These are phyloP conservation scores for Penicillium paradoxum DNA, from an alignment of 495 filamentous ascomycete species.

Conservation along the genomic window DNA sequence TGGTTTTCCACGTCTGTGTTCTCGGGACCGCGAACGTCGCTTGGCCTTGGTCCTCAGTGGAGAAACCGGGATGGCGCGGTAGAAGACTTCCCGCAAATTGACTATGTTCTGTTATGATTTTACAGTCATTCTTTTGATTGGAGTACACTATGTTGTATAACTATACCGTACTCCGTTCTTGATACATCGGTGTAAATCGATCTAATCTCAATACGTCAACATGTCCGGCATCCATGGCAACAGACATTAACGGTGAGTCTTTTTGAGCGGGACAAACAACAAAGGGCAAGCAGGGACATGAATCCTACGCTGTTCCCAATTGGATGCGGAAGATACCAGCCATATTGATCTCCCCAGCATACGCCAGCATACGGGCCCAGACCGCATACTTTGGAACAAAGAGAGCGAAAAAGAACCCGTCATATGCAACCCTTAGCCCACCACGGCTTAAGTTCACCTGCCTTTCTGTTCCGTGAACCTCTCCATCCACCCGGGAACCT, in stretches of 20 bases:
- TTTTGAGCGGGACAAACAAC: slow-evolving; percentile 1
- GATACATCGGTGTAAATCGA: not conserved
- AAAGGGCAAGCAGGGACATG: not conserved
- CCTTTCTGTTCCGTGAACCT: slow-evolving; percentile 19
- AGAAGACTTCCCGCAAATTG: not conserved
- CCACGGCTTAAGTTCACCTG: slow-evolving; percentile 16
- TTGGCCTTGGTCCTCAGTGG: slow-evolving; percentile 1
- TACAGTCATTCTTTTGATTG: not conserved
- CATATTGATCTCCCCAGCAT: not conserved
- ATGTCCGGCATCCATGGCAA: slow-evolving; percentile 2
- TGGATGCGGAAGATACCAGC: not conserved
- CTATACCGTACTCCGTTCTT: not conserved
- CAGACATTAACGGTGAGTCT: not conserved
- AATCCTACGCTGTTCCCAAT: not conserved
- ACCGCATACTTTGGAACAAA: slow-evolving; percentile 4
- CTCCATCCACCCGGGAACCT: slow-evolving; percentile 22
- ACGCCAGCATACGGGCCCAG: not conserved
- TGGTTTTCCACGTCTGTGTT: slow-evolving; percentile 16
- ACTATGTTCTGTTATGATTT: not conserved
- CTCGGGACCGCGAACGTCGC: slow-evolving; percentile 13
- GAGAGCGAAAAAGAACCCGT: slow-evolving; percentile 1
- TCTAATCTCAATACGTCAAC: not conserved
- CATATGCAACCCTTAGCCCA: slow-evolving; percentile 4
- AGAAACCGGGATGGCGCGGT: slow-evolving; percentile 2
- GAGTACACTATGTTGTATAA: not conserved